Conservation (phyloP, 257 asterid genomes). For the Striga asiatica region DNA sequence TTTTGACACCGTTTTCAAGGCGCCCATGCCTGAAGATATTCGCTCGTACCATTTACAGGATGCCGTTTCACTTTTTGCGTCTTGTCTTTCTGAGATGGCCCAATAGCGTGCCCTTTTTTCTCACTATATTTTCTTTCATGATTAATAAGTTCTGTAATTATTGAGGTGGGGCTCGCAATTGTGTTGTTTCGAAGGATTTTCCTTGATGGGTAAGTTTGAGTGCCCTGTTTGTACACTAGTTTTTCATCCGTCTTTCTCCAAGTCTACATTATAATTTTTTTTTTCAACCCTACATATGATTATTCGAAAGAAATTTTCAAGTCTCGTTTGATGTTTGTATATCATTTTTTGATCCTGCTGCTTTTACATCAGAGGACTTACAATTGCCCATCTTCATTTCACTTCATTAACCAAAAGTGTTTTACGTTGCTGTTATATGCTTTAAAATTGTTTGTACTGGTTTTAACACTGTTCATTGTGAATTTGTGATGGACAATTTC, state of each 20-base stretch:
- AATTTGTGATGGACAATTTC: no score
- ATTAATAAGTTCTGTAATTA: constrained; percentile 7
- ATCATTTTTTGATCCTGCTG: no score
- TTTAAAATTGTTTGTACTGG: no score
- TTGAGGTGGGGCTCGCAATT: no score
- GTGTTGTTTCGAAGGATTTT: not conserved
- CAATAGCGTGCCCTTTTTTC: constrained; percentile 10
- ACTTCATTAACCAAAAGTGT: no score
- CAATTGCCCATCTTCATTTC: no score
- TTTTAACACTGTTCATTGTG: no score
- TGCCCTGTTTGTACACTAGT: constrained; percentile 11
- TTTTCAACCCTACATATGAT: no score
- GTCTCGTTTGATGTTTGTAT: no score
- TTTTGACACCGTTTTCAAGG: constrained; percentile 51
- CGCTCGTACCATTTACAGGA: constrained; percentile 74
- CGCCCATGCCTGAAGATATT: constrained; percentile 72
- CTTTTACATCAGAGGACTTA: no score
- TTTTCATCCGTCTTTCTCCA: not conserved
- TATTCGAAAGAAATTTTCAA: no score
- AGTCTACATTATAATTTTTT: not conserved
- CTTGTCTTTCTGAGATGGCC: constrained; percentile 47
- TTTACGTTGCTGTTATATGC: no score
- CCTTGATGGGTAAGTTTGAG: constrained; percentile 2
- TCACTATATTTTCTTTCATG: not conserved
- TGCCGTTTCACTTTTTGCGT: constrained; percentile 52